phyloP scores from a whole-genome alignment of 345 rosid species.

The Eucalyptus pauciflora region DNA sequence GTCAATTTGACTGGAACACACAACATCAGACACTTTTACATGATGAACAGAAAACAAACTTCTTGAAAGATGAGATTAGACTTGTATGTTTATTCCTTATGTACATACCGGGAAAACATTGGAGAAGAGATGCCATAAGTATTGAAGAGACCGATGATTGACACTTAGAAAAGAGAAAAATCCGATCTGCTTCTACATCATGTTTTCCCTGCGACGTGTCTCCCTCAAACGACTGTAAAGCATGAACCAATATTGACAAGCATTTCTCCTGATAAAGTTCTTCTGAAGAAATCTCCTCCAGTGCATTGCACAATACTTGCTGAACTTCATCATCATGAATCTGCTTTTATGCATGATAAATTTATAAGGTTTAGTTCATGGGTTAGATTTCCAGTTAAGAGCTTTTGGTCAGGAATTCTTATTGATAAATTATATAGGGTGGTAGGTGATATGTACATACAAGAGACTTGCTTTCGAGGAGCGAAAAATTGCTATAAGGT shows the following conservation, averaged over 20 bases:
- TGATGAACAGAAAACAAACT: too few species aligned
- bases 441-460: slow-evolving; percentile 5
- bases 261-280: slow-evolving; percentile 71
- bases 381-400: neutral
- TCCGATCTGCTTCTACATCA: too few species aligned
- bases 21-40: too few species aligned
- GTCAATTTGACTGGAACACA: too few species aligned
- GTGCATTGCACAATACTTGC: slow-evolving; percentile 47
- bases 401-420: neutral
- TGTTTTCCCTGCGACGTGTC: too few species aligned
- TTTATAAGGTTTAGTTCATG: neutral
- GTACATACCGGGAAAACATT: too few species aligned
- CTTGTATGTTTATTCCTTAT: too few species aligned
- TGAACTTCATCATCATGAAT: slow-evolving; percentile 42
- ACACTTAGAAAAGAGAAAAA: too few species aligned
- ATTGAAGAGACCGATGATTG: too few species aligned
- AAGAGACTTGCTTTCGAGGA: slow-evolving; percentile 1
- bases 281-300: slow-evolving; percentile 46
- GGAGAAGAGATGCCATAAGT: too few species aligned
- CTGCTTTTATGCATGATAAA: slow-evolving; percentile 2
- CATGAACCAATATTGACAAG: slow-evolving; percentile 1
- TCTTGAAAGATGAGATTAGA: too few species aligned
- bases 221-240: too few species aligned
- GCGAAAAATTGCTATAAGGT: slow-evolving; percentile 13
- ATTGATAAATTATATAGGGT: neutral